Base-by-base conservation (phyloP, 78 protist genomes). In the Guillardia theta region DNA sequence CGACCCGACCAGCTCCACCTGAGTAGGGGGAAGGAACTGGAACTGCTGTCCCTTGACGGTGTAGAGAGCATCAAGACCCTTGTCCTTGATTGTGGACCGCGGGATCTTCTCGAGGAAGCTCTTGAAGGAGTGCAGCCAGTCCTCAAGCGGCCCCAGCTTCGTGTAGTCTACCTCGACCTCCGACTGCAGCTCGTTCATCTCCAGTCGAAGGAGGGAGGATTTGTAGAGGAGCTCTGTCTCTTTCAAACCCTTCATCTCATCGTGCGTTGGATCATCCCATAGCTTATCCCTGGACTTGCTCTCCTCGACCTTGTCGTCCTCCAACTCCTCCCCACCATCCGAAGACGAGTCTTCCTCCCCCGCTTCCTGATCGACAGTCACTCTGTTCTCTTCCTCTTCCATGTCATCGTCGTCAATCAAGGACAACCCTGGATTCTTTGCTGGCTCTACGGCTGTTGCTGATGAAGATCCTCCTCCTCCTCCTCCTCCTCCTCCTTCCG, bases 161-260 rank as follows among this genome's bases (percentile, higher is more conserved):
- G 30, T 9, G 93, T n/a, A 12, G 78, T 58, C 37, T 27, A 5
- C 50, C 83, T 24, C 33, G 45, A 62, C 83, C 94, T 54, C 87
- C 4, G 39, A 19, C 27, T 54, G 22, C 37, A 92, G 94, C 83
- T 92, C 94, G 50, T 2, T 43, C 12, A 46, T 92, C 54, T 54
- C 62, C 36, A 92, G 94, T 19, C 53, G 48, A 33, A 92, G 44
- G 18, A 92, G 53, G 58, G 64, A 54, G 24, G 87, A 58, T 83
- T 92, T 92, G 94, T 24, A 92, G 39, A 58, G 83, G 43, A 22
- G 47, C 94, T 92, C 94, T 15, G 94, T 43, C 83, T 70, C 83
- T 43, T 70, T 70, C 27, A 70, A 43, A 1, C 83, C 83, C 41
- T 24, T 70, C 83, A 70, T 70, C 83, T 70, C 83, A 2, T 24